Base-by-base conservation (phyloP, 495 filamentous ascomycete genomes). In the Recurvomyces mirabilis region DNA sequence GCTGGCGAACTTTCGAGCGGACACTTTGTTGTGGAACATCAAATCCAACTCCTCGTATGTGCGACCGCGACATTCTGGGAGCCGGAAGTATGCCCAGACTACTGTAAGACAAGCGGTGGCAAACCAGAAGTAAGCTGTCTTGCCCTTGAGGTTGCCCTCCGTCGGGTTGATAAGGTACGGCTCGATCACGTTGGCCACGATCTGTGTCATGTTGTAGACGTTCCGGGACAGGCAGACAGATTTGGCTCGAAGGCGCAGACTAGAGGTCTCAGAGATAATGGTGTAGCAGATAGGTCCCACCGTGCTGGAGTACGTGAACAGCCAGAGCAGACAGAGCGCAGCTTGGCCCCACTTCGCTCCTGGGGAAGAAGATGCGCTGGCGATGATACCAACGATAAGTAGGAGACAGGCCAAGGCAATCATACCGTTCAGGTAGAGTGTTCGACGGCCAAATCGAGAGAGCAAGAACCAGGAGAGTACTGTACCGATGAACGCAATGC, bases 271-370 rank as follows among this genome's bases (percentile, higher is more conserved):
- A n/a, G 62, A 38, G 0, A 56, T 46, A n/a, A 67, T 53, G n/a
- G 56, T 38, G 26, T 56, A 68, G 38, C 59, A 55, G 3, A 71
- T 51, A 3, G 69, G 67, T 0, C 68, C 70, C 5, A 70, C 63
- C 0, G 63, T 63, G 10, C 65, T 29, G 3, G 57, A 59, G 41
- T 64, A 72, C 13, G 58, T 49, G 23, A 66, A 62, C 0, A 66
- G 46, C 61, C 62, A 72, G 35, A 70, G 38, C 6, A 72, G 45
- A 22, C 57, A 63, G 4, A 74, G 52, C 3, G 37, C 43, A 0
- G 58, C 59, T 31, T 62, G 59, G 0, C 51, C 36, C 46, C 46
- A 48, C 64, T 55, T 60, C 20, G 56, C 47, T 1, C 53, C 47
- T 10, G 51, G 43, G 13, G 56, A 38, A 43, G 52, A 46, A 26